phyloP scores from a whole-genome alignment of 805 yeast species.

The Candida verbasci region DNA sequence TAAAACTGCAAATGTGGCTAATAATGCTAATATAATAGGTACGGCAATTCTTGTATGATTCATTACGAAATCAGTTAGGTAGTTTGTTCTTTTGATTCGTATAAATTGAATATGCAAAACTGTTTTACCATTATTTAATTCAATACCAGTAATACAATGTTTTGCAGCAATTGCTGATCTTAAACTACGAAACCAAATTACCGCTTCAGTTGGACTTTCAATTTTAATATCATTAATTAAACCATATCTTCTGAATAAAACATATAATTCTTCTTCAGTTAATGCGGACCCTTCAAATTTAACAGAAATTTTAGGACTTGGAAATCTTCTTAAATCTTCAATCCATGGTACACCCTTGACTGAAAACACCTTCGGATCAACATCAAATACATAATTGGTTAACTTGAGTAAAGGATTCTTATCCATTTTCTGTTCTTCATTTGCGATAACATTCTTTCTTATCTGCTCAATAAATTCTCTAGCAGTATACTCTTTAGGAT shows the following conservation, averaged over 20 bases:
- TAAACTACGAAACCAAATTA: constrained; percentile 49
- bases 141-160: constrained; percentile 83
- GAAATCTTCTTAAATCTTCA: constrained; percentile 81
- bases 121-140: constrained; percentile 51
- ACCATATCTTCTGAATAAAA: constrained; percentile 85
- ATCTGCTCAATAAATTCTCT: constrained; percentile 53
- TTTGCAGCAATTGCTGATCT: constrained; percentile 81
- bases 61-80: constrained; percentile 52
- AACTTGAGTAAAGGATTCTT: constrained; percentile 9
- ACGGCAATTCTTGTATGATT: constrained; percentile 80
- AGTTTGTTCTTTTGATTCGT: constrained; percentile 48
- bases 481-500: constrained; percentile 48
- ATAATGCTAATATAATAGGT: constrained; percentile 71
- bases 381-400: constrained; percentile 11
- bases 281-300: constrained; percentile 67
- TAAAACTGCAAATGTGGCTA: constrained; percentile 78
- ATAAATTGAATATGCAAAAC: constrained; percentile 69
- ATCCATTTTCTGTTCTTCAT: constrained; percentile 9
- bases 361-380: constrained; percentile 53
- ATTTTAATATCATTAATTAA: constrained; percentile 65
- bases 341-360: constrained; percentile 96
- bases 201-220: constrained; percentile 37
- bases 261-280: constrained; percentile 76
- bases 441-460: constrained; percentile 37
- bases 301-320: constrained; percentile 59